Evolutionary conservation across 495 filamentous ascomycete genomes (phyloP).

Genomic region (Aspergillus sclerotioniger): DNA sequence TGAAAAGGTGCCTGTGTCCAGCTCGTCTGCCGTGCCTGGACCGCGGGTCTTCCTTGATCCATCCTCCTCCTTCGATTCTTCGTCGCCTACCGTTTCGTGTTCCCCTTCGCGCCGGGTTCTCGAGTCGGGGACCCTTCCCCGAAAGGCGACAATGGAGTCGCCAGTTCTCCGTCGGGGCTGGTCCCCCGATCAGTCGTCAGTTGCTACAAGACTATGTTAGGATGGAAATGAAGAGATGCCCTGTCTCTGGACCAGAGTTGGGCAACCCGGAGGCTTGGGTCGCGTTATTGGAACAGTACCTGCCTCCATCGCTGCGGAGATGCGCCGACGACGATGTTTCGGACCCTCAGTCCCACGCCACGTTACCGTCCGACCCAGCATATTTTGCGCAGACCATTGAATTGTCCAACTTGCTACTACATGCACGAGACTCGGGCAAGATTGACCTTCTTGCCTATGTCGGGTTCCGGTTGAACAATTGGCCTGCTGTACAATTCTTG

Average conservation of each 20-base stretch:
- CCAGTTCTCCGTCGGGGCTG: slow-evolving; percentile 17
- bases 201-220: slow-evolving; percentile 4
- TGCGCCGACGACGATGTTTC: slow-evolving; percentile 9
- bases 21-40: slow-evolving; percentile 37
- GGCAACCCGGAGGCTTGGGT: slow-evolving; percentile 39
- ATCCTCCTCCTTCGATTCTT: slow-evolving; percentile 6
- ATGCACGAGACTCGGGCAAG: slow-evolving; percentile 24
- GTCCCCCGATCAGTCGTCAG: slow-evolving; percentile 9
- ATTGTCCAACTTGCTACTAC: slow-evolving; percentile 25
- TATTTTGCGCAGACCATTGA: slow-evolving; percentile 21
- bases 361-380: slow-evolving; percentile 19
- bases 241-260: slow-evolving; percentile 11
- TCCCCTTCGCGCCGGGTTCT: slow-evolving; percentile 3
- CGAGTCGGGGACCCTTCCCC: slow-evolving; percentile 11
- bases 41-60: slow-evolving; percentile 24
- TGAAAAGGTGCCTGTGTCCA: slow-evolving; percentile 43
- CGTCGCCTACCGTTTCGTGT: slow-evolving; percentile 1
- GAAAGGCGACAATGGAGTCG: slow-evolving; percentile 24
- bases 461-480: slow-evolving; percentile 43
- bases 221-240: slow-evolving; percentile 11
- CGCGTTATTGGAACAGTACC: slow-evolving; percentile 40
- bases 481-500: slow-evolving; percentile 41
- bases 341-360: slow-evolving; percentile 7
- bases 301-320: slow-evolving; percentile 36
- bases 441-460: slow-evolving; percentile 42